Percentiles rank a stretch among this genome's conserved stretches.
phyloP scores from a whole-genome alignment of 345 rosid species.

The Eucalyptus cloeziana region DNA sequence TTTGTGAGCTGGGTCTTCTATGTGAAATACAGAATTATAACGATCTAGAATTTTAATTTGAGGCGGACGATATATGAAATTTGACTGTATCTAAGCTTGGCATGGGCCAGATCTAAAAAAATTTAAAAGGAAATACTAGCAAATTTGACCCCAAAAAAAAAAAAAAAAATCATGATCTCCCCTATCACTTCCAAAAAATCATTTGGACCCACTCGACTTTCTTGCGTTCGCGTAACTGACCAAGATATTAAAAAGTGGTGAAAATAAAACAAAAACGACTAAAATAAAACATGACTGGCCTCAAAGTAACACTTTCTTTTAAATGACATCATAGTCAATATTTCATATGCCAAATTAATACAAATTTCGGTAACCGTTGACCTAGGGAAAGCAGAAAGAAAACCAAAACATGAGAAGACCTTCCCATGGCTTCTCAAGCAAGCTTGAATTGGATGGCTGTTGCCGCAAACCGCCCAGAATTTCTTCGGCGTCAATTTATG shows the following conservation, averaged over 20 bases:
- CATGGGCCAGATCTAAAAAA: too few species aligned
- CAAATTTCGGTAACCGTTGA: neutral
- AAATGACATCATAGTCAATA: neutral
- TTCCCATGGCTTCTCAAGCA: neutral
- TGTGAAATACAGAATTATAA: neutral
- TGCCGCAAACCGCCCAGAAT: accelerated
- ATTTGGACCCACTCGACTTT: neutral
- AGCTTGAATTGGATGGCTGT: neutral
- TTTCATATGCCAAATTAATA: neutral
- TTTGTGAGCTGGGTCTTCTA: accelerated
- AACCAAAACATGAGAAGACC: neutral
- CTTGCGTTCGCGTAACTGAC: neutral
- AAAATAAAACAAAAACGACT: neutral
- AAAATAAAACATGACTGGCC: neutral
- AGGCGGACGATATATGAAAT: neutral
- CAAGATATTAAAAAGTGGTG: neutral
- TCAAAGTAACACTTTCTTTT: neutral
- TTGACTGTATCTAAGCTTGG: neutral
- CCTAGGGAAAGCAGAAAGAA: neutral
- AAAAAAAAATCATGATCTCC: neutral
- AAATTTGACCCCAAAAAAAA: neutral
- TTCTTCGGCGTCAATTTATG: neutral
- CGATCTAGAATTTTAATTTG: neutral
- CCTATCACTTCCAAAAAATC: neutral
- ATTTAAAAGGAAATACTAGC: neutral